phyloP scores from a whole-genome alignment of 2,329 filamentous ascomycete species.

The Akanthomyces lecanii region DNA sequence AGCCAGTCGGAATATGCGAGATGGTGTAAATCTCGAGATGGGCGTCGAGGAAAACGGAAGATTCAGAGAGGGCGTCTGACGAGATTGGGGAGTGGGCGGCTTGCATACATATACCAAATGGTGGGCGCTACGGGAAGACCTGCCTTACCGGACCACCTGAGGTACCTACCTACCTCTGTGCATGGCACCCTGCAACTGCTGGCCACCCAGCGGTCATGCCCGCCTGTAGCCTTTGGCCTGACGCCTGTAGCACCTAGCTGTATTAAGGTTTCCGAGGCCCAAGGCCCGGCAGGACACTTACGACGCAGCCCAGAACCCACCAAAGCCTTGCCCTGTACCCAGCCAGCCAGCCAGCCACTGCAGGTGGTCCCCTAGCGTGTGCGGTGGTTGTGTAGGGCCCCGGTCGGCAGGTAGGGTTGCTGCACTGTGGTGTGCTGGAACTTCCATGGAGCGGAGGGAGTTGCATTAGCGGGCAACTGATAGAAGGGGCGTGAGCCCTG shows the following conservation, averaged over 20 bases:
- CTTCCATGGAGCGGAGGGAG: neutral
- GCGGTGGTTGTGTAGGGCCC: neutral
- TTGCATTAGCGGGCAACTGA: neutral
- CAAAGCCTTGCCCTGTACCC: slow-evolving; percentile 1
- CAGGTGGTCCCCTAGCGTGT: neutral
- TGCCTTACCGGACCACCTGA: neutral
- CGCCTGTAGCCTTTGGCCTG: neutral
- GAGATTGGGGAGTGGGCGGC: neutral
- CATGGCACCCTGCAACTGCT: neutral
- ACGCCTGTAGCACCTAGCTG: neutral
- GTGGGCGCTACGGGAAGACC: neutral
- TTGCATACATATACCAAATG: slow-evolving; percentile 7
- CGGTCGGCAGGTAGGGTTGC: neutral
- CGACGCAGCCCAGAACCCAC: slow-evolving; percentile 19
- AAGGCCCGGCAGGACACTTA: neutral
- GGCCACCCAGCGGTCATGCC: neutral
- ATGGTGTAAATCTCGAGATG: neutral
- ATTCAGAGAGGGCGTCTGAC: slow-evolving; percentile 1
- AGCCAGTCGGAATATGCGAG: neutral
- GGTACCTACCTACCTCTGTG: neutral
- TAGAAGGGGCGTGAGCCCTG: neutral
- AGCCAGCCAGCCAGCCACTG: too few species aligned
- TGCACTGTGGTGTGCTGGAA: neutral
- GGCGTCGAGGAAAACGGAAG: slow-evolving; percentile 2
- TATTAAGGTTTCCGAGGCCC: neutral